Conservation (phyloP, 2,329 filamentous ascomycete genomes). For the Cladophialophora chaetospira region DNA sequence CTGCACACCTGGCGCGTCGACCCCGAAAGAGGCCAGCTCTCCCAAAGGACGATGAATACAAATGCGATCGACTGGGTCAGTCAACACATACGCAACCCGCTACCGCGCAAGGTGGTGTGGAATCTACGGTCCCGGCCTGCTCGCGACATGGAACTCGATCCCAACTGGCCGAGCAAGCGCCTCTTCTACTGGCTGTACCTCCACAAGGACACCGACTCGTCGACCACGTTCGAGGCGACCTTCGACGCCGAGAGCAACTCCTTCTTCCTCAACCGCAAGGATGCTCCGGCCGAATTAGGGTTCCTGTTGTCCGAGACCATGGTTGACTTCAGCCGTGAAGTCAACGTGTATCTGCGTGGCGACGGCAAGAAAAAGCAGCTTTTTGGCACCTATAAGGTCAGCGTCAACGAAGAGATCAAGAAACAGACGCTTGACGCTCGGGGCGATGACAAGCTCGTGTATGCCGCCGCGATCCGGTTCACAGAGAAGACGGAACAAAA, state of each 20-base stretch:
- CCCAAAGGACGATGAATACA: no score
- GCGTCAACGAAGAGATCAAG: slow-evolving; percentile 1
- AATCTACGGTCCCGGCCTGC: no score
- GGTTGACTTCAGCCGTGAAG: background rate
- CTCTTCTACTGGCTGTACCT: background rate
- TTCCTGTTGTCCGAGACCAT: background rate
- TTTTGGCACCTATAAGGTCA: background rate
- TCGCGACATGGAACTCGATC: background rate
- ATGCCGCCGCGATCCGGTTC: background rate
- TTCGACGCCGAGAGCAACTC: background rate
- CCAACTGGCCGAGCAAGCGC: background rate
- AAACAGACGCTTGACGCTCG: background rate
- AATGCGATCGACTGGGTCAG: no score
- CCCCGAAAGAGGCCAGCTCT: no score
- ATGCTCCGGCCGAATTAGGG: background rate
- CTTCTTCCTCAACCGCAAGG: background rate
- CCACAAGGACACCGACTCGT: background rate
- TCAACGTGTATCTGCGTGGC: background rate
- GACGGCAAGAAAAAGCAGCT: background rate
- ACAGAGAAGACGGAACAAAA: background rate
- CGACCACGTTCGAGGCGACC: background rate
- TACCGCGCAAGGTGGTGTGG: no score
- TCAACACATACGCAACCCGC: no score
- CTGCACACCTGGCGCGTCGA: no score
- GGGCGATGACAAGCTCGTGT: background rate